Evolutionary conservation across 2,329 filamentous ascomycete species (phyloP).

Genomic region (Colletotrichum limetticola): DNA sequence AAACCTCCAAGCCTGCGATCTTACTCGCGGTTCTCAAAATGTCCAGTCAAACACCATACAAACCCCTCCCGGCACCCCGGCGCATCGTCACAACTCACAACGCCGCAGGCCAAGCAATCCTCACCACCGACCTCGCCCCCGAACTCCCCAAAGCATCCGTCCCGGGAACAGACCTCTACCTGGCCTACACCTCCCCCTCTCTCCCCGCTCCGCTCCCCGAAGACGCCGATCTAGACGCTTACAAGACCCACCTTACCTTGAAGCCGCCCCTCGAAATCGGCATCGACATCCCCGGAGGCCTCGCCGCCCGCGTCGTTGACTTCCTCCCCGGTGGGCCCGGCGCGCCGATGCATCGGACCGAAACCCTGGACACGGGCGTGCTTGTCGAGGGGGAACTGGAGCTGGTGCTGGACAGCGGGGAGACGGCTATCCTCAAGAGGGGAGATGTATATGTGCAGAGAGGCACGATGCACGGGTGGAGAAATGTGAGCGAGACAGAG

Average conservation of each 20-base stretch:
- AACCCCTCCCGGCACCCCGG: conserved; percentile 12
- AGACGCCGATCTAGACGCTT: conserved; percentile 37
- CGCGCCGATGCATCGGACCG: conserved; percentile 61
- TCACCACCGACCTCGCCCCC: conserved; percentile 42
- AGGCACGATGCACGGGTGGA: conserved; percentile 65
- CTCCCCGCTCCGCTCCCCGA: conserved; percentile 38
- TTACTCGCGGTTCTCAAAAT: background rate
- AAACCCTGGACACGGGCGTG: conserved; percentile 65
- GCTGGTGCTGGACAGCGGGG: conserved; percentile 63
- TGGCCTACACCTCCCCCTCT: conserved; percentile 39
- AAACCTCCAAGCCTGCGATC: background rate
- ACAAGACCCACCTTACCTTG: conserved; percentile 36
- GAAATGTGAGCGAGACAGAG: conserved; percentile 52
- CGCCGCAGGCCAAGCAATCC: conserved; percentile 44
- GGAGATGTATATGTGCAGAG: conserved; percentile 67
- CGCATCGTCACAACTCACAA: conserved; percentile 47
- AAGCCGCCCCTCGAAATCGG: conserved; percentile 37
- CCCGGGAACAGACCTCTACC: conserved; percentile 38
- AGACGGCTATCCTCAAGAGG: conserved; percentile 53
- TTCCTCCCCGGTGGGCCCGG: conserved; percentile 48
- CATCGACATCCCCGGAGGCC: conserved; percentile 47
- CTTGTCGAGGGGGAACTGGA: conserved; percentile 65
- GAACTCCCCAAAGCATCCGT: conserved; percentile 26
- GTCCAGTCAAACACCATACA: conserved; percentile 2
- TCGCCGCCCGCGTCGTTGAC: conserved; percentile 58